Evolutionary conservation across 768 basidiomycete genomes (phyloP).

Genomic region (Termitomyces sp.): DNA sequence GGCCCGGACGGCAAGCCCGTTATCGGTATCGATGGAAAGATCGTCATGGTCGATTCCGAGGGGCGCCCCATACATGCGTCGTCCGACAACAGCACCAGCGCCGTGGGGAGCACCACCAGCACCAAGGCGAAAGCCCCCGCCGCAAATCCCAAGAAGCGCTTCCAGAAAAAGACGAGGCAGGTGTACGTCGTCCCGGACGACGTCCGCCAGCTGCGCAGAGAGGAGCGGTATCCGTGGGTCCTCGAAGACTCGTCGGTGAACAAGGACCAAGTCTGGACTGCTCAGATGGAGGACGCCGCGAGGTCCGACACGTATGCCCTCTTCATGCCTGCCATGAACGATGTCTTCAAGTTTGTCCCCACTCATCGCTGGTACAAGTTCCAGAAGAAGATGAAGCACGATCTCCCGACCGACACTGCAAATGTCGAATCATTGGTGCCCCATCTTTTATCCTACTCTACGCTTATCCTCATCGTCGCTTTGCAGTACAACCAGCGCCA

Average conservation of each 20-base stretch:
- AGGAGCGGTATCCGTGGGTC: slow-evolving; percentile 91
- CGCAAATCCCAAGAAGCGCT: slow-evolving; percentile 57
- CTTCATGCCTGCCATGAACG: slow-evolving; percentile 78
- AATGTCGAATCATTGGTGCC: slow-evolving; percentile 59
- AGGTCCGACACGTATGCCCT: slow-evolving; percentile 72
- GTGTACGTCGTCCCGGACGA: slow-evolving; percentile 81
- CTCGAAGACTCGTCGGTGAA: slow-evolving; percentile 68
- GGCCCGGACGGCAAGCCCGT: slow-evolving; percentile 84
- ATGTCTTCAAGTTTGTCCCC: slow-evolving; percentile 84
- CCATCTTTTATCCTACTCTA: slow-evolving; percentile 13
- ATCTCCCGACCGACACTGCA: slow-evolving; percentile 60
- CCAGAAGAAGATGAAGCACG: slow-evolving; percentile 76
- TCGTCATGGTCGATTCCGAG: slow-evolving; percentile 79
- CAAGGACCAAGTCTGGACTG: slow-evolving; percentile 72
- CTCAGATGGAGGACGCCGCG: slow-evolving; percentile 71
- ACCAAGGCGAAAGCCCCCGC: slow-evolving; percentile 37
- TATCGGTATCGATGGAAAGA: slow-evolving; percentile 66
- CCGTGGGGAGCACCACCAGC: slow-evolving; percentile 22
- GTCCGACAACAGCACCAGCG: too few species aligned
- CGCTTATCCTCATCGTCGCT: slow-evolving; percentile 10
- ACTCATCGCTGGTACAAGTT: slow-evolving; percentile 91
- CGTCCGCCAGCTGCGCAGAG: slow-evolving; percentile 68
- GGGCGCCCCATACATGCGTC: slow-evolving; percentile 57
- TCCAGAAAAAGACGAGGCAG: slow-evolving; percentile 79
- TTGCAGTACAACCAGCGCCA: slow-evolving; percentile 49